Percentiles rank a stretch among this genome's conserved stretches.
Conservation (phyloP, 257 asterid genomes). For the Lithospermum erythrorhizon region DNA sequence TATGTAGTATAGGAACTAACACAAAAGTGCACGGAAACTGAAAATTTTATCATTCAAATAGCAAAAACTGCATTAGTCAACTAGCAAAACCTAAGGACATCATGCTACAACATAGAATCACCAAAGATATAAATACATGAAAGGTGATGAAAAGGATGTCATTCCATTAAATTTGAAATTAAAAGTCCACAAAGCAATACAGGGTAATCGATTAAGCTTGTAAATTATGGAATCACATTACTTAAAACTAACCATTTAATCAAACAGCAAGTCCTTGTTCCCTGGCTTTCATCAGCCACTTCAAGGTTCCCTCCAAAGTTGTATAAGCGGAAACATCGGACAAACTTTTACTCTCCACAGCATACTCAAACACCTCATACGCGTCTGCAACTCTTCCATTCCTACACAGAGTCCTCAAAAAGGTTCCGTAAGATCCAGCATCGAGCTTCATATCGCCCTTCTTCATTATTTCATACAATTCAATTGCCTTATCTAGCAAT, state of each 20-base stretch:
- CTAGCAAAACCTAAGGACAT: no score
- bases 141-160: background rate
- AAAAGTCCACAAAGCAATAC: background rate
- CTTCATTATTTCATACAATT: constrained; percentile 64
- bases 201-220: background rate
- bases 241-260: constrained; percentile 15
- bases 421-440: constrained; percentile 66
- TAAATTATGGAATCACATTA: background rate
- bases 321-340: constrained; percentile 70
- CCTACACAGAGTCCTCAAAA: constrained; percentile 65
- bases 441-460: constrained; percentile 49
- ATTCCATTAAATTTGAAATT: background rate
- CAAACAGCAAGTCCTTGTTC: constrained; percentile 62
- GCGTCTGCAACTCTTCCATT: constrained; percentile 80
- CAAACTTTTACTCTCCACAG: constrained; percentile 80
- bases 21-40: no score
- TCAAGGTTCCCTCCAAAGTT: constrained; percentile 65
- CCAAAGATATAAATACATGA: background rate
- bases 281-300: constrained; percentile 78
- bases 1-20: background rate
- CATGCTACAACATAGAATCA: background rate
- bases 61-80: background rate
- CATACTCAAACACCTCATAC: constrained; percentile 83
- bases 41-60: no score
- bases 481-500: constrained; percentile 59